These are phyloP conservation scores for Diplodia scrobiculata DNA, from an alignment of 2,329 filamentous ascomycete species.

Conservation along the genomic window DNA sequence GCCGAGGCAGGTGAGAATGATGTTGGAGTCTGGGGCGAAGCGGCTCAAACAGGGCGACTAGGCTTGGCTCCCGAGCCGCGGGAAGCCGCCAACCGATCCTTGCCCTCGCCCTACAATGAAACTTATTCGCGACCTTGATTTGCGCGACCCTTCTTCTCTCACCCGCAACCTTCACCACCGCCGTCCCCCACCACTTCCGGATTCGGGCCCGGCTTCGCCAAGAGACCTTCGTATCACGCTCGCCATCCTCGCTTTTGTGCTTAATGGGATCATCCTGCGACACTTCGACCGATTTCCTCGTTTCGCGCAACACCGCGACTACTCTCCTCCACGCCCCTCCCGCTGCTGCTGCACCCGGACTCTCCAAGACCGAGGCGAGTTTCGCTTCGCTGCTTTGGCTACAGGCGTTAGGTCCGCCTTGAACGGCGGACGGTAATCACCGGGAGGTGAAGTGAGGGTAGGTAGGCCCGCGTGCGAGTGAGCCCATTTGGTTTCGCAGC, in stretches of 20 bases:
- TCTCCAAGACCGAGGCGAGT: conserved; percentile 49
- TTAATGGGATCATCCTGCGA: conserved; percentile 51
- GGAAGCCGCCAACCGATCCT: conserved; percentile 25
- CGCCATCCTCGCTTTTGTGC: conserved; percentile 31
- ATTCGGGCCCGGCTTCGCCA: conserved; percentile 18
- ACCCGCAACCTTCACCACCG: conserved; percentile 7
- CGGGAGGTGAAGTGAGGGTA: conserved; percentile 23
- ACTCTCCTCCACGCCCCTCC: conserved; percentile 36
- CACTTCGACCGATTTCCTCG: conserved; percentile 39
- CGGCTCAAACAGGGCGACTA: neutral
- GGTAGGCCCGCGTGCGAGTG: neutral
- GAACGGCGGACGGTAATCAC: conserved; percentile 56
- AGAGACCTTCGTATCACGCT: neutral
- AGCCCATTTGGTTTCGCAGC: conserved; percentile 20
- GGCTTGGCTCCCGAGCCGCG: conserved; percentile 23
- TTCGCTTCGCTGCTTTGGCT: conserved; percentile 54
- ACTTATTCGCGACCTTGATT: conserved; percentile 27
- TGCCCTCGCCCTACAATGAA: conserved; percentile 25
- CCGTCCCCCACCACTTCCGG: conserved; percentile 9
- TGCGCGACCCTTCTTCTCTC: conserved; percentile 12
- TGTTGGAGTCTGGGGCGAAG: conserved; percentile 4
- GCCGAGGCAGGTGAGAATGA: neutral
- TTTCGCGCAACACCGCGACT: conserved; percentile 40
- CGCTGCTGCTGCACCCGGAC: conserved; percentile 36
- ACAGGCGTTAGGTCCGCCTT: conserved; percentile 56